Conservation (phyloP, 2,329 filamentous ascomycete species). For the Phoma sp. region DNA sequence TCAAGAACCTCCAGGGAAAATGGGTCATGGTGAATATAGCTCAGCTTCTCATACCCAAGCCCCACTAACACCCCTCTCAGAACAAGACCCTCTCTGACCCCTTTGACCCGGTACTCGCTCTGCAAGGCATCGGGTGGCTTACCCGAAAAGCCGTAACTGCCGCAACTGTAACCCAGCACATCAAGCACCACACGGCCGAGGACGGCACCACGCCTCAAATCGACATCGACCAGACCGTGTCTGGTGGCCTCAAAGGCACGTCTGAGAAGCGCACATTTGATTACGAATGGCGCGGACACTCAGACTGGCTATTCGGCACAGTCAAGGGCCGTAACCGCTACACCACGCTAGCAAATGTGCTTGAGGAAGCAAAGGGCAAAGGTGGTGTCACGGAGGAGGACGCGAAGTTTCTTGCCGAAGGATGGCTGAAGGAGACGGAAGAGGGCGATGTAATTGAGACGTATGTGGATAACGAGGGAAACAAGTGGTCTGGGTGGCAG, state of each 20-base stretch:
- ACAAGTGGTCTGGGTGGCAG: conserved; percentile 48
- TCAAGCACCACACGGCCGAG: conserved; percentile 51
- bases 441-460: conserved; percentile 46
- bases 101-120: conserved; percentile 71
- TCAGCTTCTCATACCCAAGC: neutral
- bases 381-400: conserved; percentile 31
- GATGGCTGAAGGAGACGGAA: conserved; percentile 39
- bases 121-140: conserved; percentile 67
- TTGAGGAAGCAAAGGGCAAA: conserved; percentile 32
- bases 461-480: conserved; percentile 42
- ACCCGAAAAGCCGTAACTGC: conserved; percentile 74
- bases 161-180: conserved; percentile 72
- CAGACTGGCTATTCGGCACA: conserved; percentile 80
- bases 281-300: conserved; percentile 69
- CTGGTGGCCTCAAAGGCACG: conserved; percentile 74
- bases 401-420: conserved; percentile 32
- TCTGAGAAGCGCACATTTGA: conserved; percentile 65
- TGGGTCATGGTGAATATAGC: conserved; percentile 46
- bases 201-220: conserved; percentile 60
- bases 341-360: conserved; percentile 40
- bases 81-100: conserved; percentile 77
- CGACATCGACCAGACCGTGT: conserved; percentile 74
- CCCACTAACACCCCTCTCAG: conserved; percentile 53
- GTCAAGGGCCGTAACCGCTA: conserved; percentile 68
- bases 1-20: conserved; percentile 48